Base-by-base conservation (phyloP, 805 yeast genomes). In the Allodekkera sacchari region DNA sequence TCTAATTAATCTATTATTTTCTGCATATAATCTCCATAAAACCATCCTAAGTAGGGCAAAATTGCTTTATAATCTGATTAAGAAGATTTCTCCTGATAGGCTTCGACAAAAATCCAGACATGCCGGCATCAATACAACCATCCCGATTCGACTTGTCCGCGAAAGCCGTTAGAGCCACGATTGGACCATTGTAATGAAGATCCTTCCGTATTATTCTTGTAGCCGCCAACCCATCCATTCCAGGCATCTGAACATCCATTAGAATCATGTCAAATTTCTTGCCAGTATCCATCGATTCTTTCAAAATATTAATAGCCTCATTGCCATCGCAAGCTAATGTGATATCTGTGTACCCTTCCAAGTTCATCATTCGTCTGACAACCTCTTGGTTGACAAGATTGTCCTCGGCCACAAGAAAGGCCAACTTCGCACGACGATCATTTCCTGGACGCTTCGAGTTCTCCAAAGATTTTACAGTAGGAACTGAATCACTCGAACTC, bases 211-310 rank as follows among this genome's bases (percentile, higher is more conserved):
- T 80, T 47, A 70, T 64, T 38, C 64, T 73, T 0, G 97, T 87
- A 0, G 96, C 95, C 17, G 75, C 64, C 19, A 88, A 59, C 3
- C 98, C 98, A 52, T 89, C 96, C 43, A 87, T 66, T 46, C 74
- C 78, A 4, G 97, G 97, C 97, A 88, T 89, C 57, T 89, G 96
- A 31, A 89, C 94, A 55, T 89, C 98, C 98, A 89, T 89, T 50
- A 89, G 83, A 2, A 92, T 74, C 33, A 89, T 57, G 51, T 84
- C 89, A 52, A 66, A 85, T 11, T 52, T 47, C 7, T 61, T 61
- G 11, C 55, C 55, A 3, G 54, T 47, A 2, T 55, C 64, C 17
- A 59, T 45, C 2, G 77, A 59, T 21, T 64, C 66, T 38, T 71
- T 64, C 3, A 85, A 77, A 30, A 68, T 60, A 8, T 75, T 77